These are phyloP conservation scores for Patellifolia procumbens DNA, from an alignment of 179 eudicot genomes.

Conservation along the genomic window DNA sequence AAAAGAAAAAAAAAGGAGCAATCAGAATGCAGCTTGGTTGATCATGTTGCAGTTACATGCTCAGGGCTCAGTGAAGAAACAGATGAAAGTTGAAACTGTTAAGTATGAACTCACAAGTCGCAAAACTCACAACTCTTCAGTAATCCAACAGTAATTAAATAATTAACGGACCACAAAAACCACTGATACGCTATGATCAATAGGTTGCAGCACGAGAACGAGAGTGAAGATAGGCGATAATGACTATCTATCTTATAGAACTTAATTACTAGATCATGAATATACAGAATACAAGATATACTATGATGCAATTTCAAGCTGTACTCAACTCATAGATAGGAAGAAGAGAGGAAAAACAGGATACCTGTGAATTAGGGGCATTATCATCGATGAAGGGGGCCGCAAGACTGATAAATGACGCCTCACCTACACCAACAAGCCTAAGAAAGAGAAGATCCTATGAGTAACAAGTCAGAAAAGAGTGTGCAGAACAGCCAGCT, in stretches of 20 bases:
- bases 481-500: neutral
- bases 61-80: neutral
- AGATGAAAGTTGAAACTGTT: neutral
- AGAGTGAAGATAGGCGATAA: neutral
- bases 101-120: no score
- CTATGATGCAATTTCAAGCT: neutral
- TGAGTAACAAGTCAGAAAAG: slow-evolving; percentile 20
- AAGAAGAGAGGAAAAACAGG: neutral
- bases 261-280: neutral
- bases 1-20: neutral
- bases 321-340: neutral
- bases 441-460: slow-evolving; percentile 37
- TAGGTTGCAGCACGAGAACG: neutral
- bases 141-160: neutral
- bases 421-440: slow-evolving; percentile 99
- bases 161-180: neutral
- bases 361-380: slow-evolving; percentile 88
- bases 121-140: neutral
- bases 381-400: slow-evolving; percentile 97
- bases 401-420: slow-evolving; percentile 97
- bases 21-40: slow-evolving; percentile 4
- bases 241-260: neutral
- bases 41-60: neutral
- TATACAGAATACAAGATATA: neutral
- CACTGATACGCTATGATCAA: neutral